Base-by-base conservation (phyloP, 106 monocot species). In the Chionographis japonica region DNA sequence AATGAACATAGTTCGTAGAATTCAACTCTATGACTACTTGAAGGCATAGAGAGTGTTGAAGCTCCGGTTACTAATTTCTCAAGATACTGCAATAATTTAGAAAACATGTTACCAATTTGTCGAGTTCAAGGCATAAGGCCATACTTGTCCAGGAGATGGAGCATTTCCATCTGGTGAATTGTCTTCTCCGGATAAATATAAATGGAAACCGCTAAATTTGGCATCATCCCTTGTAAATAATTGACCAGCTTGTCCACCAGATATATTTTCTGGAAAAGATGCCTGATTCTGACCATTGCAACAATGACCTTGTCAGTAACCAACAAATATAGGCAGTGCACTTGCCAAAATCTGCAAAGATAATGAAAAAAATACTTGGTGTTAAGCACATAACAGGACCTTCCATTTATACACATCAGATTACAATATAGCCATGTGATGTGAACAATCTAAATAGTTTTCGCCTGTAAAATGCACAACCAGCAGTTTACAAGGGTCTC, bases 111-210 rank as follows among this genome's bases (percentile, higher is more conserved):
- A 52, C 35, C 19, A 46, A 63, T 18, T 52, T 39, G 15, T 60
- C 36, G 38, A 20, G 50, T 18, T 50, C 20, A 3, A 57, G 56
- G 54, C 14, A 40, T 53, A n/a, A 56, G 73, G 18, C 16, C 71
- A 52, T 81, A 90, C 86, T 73, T 80, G 72, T 62, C 60, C 50
- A 62, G 70, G 60, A 20, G 42, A 69, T 52, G 55, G 54, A 49
- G 39, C 56, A 61, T 39, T 72, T 56, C 60, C 80, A 56, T 7
- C 35, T 64, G 40, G 58, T 42, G 83, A 69, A 40, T 72, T 51
- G 27, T 69, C 78, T 62, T 86, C 86, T 50, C 74, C 81, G 68
- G 90, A 86, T 17, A 86, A 72, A 65, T 81, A 68, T 49, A 90
- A 62, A 39, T 37, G 68, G 49, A 57, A 81, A 63, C 82, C 62